Evolutionary conservation across 2,329 filamentous ascomycete species (phyloP).

Genomic region (Chaetothyriales sp.): DNA sequence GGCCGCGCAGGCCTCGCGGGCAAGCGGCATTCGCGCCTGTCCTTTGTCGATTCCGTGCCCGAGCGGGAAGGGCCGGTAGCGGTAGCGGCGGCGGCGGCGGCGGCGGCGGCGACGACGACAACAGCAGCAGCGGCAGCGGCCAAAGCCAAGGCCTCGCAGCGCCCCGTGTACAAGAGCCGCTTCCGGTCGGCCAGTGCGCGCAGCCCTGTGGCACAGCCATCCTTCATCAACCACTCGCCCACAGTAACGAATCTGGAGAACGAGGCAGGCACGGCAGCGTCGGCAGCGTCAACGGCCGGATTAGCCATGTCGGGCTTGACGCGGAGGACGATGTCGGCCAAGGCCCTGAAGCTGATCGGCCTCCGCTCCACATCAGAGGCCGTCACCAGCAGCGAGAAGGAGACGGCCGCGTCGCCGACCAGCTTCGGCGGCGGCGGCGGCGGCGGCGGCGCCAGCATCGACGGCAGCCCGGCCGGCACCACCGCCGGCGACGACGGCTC

Average conservation of each 20-base stretch:
- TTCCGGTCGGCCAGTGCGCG: conserved; percentile 51
- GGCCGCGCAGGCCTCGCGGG: conserved; percentile 55
- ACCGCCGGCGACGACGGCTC: conserved; percentile 61
- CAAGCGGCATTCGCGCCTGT: conserved; percentile 62
- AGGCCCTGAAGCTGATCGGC: conserved; percentile 50
- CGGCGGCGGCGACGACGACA: too few species aligned
- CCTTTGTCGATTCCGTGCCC: conserved; percentile 61
- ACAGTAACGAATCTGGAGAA: conserved; percentile 44
- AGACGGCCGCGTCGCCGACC: conserved; percentile 29
- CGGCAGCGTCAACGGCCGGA: conserved; percentile 30
- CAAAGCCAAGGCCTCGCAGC: conserved; percentile 57
- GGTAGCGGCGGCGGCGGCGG: conserved; percentile 39
- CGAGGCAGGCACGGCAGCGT: too few species aligned
- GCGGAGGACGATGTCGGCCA: conserved; percentile 41
- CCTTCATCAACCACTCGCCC: conserved; percentile 34
- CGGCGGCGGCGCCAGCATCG: conserved; percentile 39
- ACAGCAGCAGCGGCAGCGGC: too few species aligned
- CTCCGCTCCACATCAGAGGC: conserved; percentile 73
- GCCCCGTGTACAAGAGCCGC: conserved; percentile 35
- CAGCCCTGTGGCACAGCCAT: conserved; percentile 27
- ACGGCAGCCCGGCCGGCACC: conserved; percentile 44
- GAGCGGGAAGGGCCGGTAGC: conserved; percentile 38
- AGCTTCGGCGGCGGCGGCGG: conserved; percentile 32
- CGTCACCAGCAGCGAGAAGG: conserved; percentile 42
- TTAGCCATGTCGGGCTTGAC: conserved; percentile 35